Evolutionary conservation across 306 rosid species (phyloP), one percentile per base, ranked within the genome.

Genomic region (Castanospermum australe): DNA sequence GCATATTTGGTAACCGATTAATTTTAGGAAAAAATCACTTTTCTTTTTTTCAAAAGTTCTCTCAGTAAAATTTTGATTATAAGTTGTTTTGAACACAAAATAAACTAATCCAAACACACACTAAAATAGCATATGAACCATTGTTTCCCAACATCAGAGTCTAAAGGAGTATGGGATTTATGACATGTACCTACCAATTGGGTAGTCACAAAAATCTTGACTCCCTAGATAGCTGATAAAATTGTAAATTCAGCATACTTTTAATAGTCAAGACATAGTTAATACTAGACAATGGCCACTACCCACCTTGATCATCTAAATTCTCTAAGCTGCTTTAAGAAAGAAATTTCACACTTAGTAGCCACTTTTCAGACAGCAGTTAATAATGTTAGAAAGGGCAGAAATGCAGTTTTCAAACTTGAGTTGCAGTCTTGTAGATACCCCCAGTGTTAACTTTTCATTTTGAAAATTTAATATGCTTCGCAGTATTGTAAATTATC

Each of bases 111-210:
- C n/a, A n/a, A n/a, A n/a, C n/a, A n/a, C n/a, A n/a, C n/a, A n/a
- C n/a, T n/a, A n/a, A n/a, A n/a, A n/a, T n/a, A n/a, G n/a, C n/a
- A n/a, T n/a, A n/a, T n/a, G n/a, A n/a, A n/a, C n/a, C n/a, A n/a
- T n/a, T n/a, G n/a, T n/a, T n/a, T n/a, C n/a, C n/a, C n/a, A n/a
- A n/a, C n/a, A n/a, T n/a, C n/a, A n/a, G n/a, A n/a, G n/a, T n/a
- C n/a, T n/a, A n/a, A n/a, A n/a, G n/a, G n/a, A n/a, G n/a, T 42
- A 75, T 66, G 76, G 33, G 51, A 69, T 60, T 69, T 51, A 69
- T 48, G 67, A 61, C 69, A 65, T 55, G 32, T 45, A 57, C 39
- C 57, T 8, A 73, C 51, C 62, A 56, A 18, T 45, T 62, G 39
- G 54, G 41, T 38, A 8, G 73, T 39, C 24, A 39, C 24, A 69